A percentile compares a stretch with the other conserved stretches of the same genome.
These are phyloP conservation scores for Camellia sinensis DNA, from an alignment of 148 eudicot genomes.

Conservation along the genomic window DNA sequence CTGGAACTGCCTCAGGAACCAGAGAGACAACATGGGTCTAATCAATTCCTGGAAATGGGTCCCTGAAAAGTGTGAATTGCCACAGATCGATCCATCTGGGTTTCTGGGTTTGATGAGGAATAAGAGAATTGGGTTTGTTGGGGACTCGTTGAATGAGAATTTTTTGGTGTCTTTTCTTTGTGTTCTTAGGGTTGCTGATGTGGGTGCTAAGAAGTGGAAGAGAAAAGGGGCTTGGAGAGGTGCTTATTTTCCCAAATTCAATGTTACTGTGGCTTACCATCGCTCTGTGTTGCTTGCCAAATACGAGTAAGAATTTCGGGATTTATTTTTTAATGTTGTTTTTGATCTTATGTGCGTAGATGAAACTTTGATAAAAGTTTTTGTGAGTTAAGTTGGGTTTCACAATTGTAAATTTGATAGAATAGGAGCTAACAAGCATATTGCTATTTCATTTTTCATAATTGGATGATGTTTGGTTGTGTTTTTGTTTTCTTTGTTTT, in stretches of 20 bases:
- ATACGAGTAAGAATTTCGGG: conserved; percentile 46
- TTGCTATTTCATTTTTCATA: background rate
- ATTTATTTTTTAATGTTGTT: background rate
- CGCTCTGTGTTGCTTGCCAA: conserved; percentile 86
- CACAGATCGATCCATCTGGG: conserved; percentile 50
- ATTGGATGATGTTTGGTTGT: background rate
- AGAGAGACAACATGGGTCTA: conserved; percentile 56
- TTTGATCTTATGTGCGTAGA: background rate
- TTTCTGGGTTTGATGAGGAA: conserved; percentile 73
- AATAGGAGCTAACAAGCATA: background rate
- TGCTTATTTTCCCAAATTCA: conserved; percentile 68
- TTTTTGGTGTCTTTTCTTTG: conserved; percentile 70
- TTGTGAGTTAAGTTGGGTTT: background rate
- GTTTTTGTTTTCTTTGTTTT: too few relatives aligned
- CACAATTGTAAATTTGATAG: background rate
- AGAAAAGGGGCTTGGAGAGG: conserved; percentile 93
- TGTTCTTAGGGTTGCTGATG: conserved; percentile 66
- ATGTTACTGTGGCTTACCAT: conserved; percentile 89
- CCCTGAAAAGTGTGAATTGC: conserved; percentile 59
- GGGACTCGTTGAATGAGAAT: conserved; percentile 89
- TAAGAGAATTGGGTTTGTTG: conserved; percentile 82
- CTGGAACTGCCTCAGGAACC: conserved; percentile 79
- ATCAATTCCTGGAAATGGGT: conserved; percentile 91
- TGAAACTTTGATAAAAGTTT: background rate
- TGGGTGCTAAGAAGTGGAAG: conserved; percentile 80